Evolutionary conservation across 164 flowering plant genomes (phyloP), one percentile per base, ranked within the genome.

Genomic region (Magnolia kwangsiensis): DNA sequence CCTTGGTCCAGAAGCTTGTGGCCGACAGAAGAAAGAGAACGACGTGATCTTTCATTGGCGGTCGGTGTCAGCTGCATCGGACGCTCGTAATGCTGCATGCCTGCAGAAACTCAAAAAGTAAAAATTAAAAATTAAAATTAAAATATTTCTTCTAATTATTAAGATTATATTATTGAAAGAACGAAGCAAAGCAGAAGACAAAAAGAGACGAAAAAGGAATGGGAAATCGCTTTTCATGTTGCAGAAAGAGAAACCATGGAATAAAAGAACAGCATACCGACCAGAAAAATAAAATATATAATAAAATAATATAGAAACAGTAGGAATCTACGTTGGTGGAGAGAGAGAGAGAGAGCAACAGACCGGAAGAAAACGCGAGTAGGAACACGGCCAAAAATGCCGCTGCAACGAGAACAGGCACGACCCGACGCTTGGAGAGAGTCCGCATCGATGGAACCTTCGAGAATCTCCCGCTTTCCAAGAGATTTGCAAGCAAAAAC

Each of bases 1-100:
- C 86, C 82, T 7, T 31, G 76, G 13, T 10, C 71, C 65, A 84
- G 86, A 24, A 86, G 85, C 78, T 82, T 86, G 69, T 87, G 88
- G 70, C 82, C 74, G 0, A 76, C 67, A 49, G 27, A 4, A 9
- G 50, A 37, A 58, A 11, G 18, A 73, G 63, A 11, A 61, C 50
- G 21, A 63, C n/a, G 61, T 16, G 61, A 11, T 55, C 18, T 18
- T 58, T 45, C 37, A n/a, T 24, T 19, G 51, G 50, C 51, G 7
- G 50, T 16, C 14, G 49, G 29, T 18, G 16, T 37, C 20, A 29
- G 21, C 72, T 8, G 23, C 55, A 49, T 4, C 18, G 37, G 68
- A 65, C 27, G 21, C 37, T 65, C 29, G 21, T 23, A 23, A 65
- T 65, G n/a, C 58, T 27, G 21, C 58, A 13, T 70, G 16, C 65